Base-by-base conservation (phyloP, 2,329 filamentous ascomycete genomes). In the Blumeriella jaapii region DNA sequence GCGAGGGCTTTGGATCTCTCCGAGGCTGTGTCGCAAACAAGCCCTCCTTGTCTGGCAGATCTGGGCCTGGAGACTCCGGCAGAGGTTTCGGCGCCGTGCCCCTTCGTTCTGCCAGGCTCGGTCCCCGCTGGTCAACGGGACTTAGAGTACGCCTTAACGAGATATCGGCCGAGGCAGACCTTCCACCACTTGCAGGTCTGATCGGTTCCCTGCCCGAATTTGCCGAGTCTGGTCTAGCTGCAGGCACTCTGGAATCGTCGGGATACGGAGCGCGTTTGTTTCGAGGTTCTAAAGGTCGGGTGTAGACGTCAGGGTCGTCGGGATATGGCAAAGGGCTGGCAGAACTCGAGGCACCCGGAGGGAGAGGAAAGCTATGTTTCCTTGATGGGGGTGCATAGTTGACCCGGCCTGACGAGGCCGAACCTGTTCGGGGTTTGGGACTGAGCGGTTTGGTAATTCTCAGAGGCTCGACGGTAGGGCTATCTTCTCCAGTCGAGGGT, bases 381-480 rank as follows among this genome's bases (percentile, higher is more conserved):
- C 60, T 57, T 47, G 53, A 61, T 15, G 60, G 55, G 30, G 67
- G 65, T 18, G 63, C 61, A 36, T 67, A 69, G 51, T 71, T 74
- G 51, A 62, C 64, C 56, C 48, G 47, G 40, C 46, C 42, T 31
- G 56, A 55, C 13, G 53, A 48, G 7, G 55, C 53, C 17, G 57
- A 56, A 22, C 40, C 48, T 31, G 42, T 40, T 41, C 46, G 45
- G 36, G 74, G 74, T 34, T 67, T 67, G 19, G 78, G 71, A 39
- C 77, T 81, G 50, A 76, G 72, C 38, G 78, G 75, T 59, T 93
- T 93, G 63, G 78, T 79, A 57, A 93, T 93, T 53, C 84, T 75
- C 60, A 94, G 61, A 41, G 86, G 86, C 52, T 82, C 82, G 49
- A 93, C 72, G 12, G 82, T 83, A 39, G 85, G 82, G 51, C 82